Conservation (phyloP, 345 rosid species). For the Lepidium africanum region DNA sequence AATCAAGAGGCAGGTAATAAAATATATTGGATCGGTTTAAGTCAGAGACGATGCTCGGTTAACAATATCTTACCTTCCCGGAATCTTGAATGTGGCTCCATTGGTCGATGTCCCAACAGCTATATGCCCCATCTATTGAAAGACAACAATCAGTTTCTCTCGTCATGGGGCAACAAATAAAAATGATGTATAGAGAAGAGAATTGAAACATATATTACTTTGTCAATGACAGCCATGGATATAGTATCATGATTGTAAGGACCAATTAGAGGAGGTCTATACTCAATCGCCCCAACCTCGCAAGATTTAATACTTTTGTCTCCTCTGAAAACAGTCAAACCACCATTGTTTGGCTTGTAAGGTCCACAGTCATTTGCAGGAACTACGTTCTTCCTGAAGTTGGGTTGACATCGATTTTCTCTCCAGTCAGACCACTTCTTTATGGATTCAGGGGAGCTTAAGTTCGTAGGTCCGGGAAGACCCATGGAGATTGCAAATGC, state of each 20-base stretch:
- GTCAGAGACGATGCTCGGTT: neutral
- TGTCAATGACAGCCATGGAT: constrained; percentile 85
- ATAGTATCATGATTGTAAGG: constrained; percentile 84
- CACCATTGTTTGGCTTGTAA: constrained; percentile 36
- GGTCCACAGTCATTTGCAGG: constrained; percentile 70
- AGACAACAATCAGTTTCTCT: neutral
- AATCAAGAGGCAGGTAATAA: neutral
- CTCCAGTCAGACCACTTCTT: constrained; percentile 82
- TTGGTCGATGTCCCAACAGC: constrained; percentile 98
- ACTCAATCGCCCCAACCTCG: constrained; percentile 28
- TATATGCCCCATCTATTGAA: constrained; percentile 59
- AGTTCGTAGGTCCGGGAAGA: constrained; percentile 78
- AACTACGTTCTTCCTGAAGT: constrained; percentile 75
- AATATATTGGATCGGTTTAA: neutral
- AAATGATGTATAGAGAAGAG: neutral
- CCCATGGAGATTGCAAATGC: constrained; percentile 91
- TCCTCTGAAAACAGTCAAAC: neutral
- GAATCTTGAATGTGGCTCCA: constrained; percentile 92
- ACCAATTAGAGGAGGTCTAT: constrained; percentile 47
- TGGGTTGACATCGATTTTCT: constrained; percentile 63
- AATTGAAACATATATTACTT: constrained; percentile 38
- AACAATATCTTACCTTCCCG: constrained; percentile 69
- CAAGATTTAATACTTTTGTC: constrained; percentile 23
- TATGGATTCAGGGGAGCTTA: constrained; percentile 68
- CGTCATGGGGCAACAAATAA: neutral